A percentile compares a stretch with the other conserved stretches of the same genome.
phyloP scores from a whole-genome alignment of 108 stramenopile species.

The Skeletonema tropicum region DNA sequence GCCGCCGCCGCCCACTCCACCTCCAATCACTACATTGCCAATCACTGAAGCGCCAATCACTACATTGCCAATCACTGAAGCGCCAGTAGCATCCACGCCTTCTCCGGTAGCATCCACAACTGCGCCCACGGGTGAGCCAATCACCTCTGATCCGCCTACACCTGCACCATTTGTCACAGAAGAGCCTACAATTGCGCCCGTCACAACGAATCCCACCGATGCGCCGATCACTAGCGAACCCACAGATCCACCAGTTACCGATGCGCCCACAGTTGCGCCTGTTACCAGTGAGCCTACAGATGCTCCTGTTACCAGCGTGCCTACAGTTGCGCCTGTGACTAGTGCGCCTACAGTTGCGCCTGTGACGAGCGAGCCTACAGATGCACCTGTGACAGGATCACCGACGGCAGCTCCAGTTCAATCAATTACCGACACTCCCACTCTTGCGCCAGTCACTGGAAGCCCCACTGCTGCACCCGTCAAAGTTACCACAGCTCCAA shows the following conservation, averaged over 20 bases:
- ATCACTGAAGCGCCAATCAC: background rate
- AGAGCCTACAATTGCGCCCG: background rate
- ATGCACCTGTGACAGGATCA: too few relatives aligned
- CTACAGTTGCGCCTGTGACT: background rate
- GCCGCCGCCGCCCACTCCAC: background rate
- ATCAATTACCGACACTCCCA: background rate
- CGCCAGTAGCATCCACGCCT: background rate
- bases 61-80: background rate
- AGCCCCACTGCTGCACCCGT: background rate
- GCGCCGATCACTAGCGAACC: background rate
- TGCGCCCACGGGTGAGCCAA: slow-evolving; percentile 1
- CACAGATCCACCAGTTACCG: slow-evolving; percentile 9
- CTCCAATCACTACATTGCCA: background rate
- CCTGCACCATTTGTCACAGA: background rate
- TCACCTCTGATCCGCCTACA: slow-evolving; percentile 6
- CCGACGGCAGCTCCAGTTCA: background rate
- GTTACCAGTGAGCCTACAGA: background rate
- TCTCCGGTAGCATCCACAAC: background rate
- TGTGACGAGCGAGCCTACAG: background rate
- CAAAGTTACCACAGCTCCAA: slow-evolving; percentile 11
- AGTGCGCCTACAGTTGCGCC: background rate
- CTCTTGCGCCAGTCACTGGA: background rate
- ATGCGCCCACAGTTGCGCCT: background rate
- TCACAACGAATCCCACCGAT: background rate
- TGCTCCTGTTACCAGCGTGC: background rate